These are phyloP conservation scores for Phaseolus lunatus DNA, from an alignment of 306 rosid genomes.

Conservation along the genomic window DNA sequence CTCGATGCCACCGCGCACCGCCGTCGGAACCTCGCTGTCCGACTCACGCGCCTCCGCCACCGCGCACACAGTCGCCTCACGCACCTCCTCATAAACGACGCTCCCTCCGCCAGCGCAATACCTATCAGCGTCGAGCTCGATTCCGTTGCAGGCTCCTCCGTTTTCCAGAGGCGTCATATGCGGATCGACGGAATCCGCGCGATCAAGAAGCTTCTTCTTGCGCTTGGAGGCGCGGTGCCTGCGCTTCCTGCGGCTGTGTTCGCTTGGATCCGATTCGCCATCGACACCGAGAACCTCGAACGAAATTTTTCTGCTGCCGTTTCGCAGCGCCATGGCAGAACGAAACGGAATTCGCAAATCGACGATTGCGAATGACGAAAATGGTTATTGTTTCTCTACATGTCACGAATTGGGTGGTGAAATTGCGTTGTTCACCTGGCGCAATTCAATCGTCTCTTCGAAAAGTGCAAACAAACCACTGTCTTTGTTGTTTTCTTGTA, in stretches of 20 bases:
- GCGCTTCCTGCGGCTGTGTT: constrained; percentile 57
- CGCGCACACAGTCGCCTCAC: constrained; percentile 46
- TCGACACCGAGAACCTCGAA: constrained; percentile 73
- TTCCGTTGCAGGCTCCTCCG: constrained; percentile 46
- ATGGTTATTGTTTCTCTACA: not conserved
- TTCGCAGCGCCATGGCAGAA: constrained; percentile 72
- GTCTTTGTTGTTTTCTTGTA: constrained; percentile 2
- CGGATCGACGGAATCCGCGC: constrained; percentile 56
- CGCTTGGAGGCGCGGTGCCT: constrained; percentile 55
- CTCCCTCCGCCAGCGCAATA: constrained; percentile 45
- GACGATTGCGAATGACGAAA: not conserved
- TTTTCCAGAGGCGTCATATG: constrained; percentile 19
- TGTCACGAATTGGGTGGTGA: constrained; percentile 1
- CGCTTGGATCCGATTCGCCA: constrained; percentile 53
- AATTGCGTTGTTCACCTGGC: not conserved
- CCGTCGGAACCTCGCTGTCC: constrained; percentile 52
- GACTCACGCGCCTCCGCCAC: constrained; percentile 45
- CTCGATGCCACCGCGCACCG: constrained; percentile 51
- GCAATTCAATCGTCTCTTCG: constrained; percentile 5
- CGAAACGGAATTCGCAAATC: not conserved
- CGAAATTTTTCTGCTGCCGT: constrained; percentile 64
- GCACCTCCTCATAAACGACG: constrained; percentile 53
- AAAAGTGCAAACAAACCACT: constrained; percentile 9
- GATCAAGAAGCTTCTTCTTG: constrained; percentile 54
- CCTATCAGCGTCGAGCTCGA: constrained; percentile 50